Evolutionary conservation across 768 basidiomycete genomes (phyloP), one percentile per base, ranked within the genome.

Genomic region (Chalciporus sphaerocephalus): DNA sequence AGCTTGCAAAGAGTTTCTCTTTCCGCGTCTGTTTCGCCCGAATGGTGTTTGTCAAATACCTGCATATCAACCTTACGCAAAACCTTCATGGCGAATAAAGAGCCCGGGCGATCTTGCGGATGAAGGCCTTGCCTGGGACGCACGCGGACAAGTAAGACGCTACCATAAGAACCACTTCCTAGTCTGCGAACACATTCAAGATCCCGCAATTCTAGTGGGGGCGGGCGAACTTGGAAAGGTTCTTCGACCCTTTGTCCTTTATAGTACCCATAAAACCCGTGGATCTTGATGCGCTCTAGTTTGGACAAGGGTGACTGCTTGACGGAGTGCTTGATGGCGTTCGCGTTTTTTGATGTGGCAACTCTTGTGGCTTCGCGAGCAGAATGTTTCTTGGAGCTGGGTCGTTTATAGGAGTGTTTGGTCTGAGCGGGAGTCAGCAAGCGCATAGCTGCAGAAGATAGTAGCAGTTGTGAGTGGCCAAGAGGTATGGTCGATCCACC

Each of bases 41-140:
- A 54, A 24, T 60, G 48, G 35, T 48, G 38, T 16, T 51, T 47
- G 39, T 71, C 69, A n/a, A 52, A 44, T 15, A 55, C 47, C 11
- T 68, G 68, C 28, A 71, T 57, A 4, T 54, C 44, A 18, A 61
- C 61, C 54, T 74, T 75, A 23, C 52, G 58, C 22, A 73, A 46
- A 0, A 67, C 64, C 51, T 80, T 80, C 43, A 81, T 38, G 5
- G 78, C 79, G 38, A 77, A 75, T 2, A 72, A 25, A n/a, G 66
- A 54, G 18, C 64, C 65, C 2, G 65, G 58, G 4, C 48, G 60
- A 22, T 74, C 73, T n/a, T 67, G 36, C n/a, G 44, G 52, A 44
- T 71, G 65, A 0, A 22, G 17, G 10, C 52, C 51, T 21, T 63
- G 55, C 44, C 54, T 60, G 1, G 64, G 62, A 6, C 68, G 65